A percentile compares a stretch with the other conserved stretches of the same genome.
Conservation (phyloP, 768 basidiomycete species). For the Rhodocollybia butyracea region DNA sequence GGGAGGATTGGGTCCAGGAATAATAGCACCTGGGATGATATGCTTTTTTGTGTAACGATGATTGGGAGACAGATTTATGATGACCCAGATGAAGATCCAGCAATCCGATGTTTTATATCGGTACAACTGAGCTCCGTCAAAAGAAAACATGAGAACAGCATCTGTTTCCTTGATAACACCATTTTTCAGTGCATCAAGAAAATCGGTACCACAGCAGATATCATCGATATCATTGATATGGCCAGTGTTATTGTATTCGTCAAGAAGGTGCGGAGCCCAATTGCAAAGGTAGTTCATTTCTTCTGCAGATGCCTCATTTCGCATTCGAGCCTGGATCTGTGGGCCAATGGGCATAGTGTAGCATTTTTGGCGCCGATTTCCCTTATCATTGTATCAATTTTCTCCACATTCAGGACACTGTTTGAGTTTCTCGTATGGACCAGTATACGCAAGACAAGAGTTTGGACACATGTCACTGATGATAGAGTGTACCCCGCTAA, state of each 20-base stretch:
- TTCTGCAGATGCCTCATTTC: constrained; percentile 15
- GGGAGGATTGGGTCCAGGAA: constrained; percentile 31
- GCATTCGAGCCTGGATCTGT: constrained; percentile 30
- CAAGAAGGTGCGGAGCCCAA: constrained; percentile 10
- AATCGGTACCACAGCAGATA: background rate
- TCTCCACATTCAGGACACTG: constrained; percentile 24
- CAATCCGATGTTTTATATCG: constrained; percentile 26
- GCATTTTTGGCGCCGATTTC: constrained; percentile 22
- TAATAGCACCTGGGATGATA: constrained; percentile 25
- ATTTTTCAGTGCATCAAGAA: background rate
- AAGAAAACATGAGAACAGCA: background rate
- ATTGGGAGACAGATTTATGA: constrained; percentile 27
- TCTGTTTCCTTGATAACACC: background rate
- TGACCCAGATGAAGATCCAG: constrained; percentile 36
- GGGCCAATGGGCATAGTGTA: constrained; percentile 35
- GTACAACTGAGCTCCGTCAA: constrained; percentile 41
- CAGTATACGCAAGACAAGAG: constrained; percentile 34
- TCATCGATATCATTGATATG: background rate
- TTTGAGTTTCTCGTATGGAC: constrained; percentile 24
- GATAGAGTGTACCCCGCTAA: constrained; percentile 29
- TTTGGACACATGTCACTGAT: constrained; percentile 36
- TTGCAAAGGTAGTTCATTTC: constrained; percentile 19
- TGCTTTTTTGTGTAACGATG: constrained; percentile 24
- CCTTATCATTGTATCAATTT: constrained; percentile 20
- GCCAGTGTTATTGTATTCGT: background rate